Evolutionary conservation across 2,329 filamentous ascomycete genomes (phyloP).

Genomic region (Lasiodiplodia hormozganensis): DNA sequence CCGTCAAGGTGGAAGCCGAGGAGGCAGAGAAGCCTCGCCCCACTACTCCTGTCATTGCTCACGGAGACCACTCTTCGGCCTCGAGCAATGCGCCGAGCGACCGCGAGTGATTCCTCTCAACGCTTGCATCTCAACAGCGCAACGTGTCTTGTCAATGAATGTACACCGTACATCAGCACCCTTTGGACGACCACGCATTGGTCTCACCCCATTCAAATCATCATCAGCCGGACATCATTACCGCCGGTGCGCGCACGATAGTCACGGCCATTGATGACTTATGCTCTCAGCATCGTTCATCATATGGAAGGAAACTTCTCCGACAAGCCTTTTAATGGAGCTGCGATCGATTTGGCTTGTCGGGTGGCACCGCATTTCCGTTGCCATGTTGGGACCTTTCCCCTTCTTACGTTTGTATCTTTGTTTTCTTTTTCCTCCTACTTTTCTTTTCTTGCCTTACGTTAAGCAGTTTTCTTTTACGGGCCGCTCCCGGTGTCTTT

Average conservation of each 20-base stretch:
- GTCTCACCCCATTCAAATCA: constrained; percentile 24
- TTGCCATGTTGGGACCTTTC: constrained; percentile 28
- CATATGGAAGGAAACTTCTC: constrained; percentile 26
- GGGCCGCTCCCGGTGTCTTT: not conserved
- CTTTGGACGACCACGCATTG: constrained; percentile 23
- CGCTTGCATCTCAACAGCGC: constrained; percentile 5
- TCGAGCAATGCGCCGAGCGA: constrained; percentile 30
- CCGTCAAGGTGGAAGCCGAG: constrained; percentile 22
- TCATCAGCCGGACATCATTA: constrained; percentile 21
- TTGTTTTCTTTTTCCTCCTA: constrained; percentile 24
- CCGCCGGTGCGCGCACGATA: constrained; percentile 1
- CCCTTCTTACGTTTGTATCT: constrained; percentile 26
- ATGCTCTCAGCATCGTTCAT: constrained; percentile 10
- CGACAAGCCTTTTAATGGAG: constrained; percentile 27
- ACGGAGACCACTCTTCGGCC: constrained; percentile 29
- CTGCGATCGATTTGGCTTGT: constrained; percentile 20
- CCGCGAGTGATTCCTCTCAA: constrained; percentile 23
- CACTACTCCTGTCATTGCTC: constrained; percentile 29
- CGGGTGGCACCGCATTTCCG: constrained; percentile 25
- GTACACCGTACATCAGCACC: constrained; percentile 24
- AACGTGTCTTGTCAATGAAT: constrained; percentile 26
- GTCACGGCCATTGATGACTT: constrained; percentile 16
- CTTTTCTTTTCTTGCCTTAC: constrained; percentile 23
- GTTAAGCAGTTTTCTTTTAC: constrained; percentile 14
- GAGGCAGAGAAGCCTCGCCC: constrained; percentile 27